phyloP scores from a whole-genome alignment of 2,329 filamentous ascomycete species.

The Pseudogymnoascus sp. region DNA sequence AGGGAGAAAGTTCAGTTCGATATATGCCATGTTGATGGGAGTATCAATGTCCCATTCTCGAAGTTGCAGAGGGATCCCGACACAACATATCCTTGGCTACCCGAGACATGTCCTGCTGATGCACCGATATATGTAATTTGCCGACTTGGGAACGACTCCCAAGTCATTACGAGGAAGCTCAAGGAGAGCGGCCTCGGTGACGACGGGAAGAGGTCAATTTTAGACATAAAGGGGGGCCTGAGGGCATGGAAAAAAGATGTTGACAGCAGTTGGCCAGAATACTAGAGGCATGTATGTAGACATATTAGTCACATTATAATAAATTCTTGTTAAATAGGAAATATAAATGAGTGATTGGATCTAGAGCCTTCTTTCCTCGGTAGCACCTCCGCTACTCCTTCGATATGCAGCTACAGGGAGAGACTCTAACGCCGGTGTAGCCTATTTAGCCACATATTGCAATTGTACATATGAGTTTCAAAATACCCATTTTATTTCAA shows the following conservation, averaged over 20 bases:
- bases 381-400: constrained; percentile 1
- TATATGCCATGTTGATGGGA: constrained; percentile 67
- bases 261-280: constrained; percentile 52
- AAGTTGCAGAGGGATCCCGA: constrained; percentile 33
- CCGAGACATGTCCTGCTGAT: constrained; percentile 32
- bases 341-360: constrained; percentile 9
- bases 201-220: constrained; percentile 48
- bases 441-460: constrained; percentile 7
- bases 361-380: constrained; percentile 3
- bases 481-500: constrained; percentile 3
- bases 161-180: constrained; percentile 58
- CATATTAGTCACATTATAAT: neutral
- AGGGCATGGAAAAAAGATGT: constrained; percentile 64
- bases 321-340: neutral
- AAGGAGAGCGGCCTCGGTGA: constrained; percentile 49
- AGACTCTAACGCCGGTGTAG: constrained; percentile 5
- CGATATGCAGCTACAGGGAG: constrained; percentile 7
- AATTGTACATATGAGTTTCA: constrained; percentile 6
- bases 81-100: constrained; percentile 31
- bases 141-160: constrained; percentile 71
- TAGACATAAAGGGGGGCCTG: constrained; percentile 66
- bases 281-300: constrained; percentile 29
- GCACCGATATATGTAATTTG: constrained; percentile 65
- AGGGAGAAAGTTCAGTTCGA: constrained; percentile 79
- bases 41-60: constrained; percentile 68